Evolutionary conservation across 1,284 basidiomycete species (phyloP).

Genomic region (Malassezia slooffiae): DNA sequence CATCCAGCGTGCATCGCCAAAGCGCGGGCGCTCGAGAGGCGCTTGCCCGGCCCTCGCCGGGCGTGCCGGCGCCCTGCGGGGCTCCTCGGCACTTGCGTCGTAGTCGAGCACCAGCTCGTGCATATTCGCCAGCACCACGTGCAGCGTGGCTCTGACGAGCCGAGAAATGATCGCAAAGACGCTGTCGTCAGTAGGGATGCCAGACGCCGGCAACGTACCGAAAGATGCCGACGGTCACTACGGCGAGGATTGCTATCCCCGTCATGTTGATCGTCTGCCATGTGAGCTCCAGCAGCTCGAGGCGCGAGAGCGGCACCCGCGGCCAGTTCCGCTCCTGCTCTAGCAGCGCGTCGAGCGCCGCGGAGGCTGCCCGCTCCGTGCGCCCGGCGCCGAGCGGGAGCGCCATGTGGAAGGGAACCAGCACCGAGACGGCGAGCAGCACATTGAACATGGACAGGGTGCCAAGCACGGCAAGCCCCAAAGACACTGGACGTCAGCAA

Average conservation of each 20-base stretch:
- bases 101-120: neutral
- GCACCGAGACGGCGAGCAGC: neutral
- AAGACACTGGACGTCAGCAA: no score
- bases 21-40: neutral
- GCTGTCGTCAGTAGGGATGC: no score
- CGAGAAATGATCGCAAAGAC: neutral
- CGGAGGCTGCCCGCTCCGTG: no score
- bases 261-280: slow-evolving; percentile 3
- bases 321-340: no score
- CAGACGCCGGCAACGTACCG: slow-evolving; percentile 1
- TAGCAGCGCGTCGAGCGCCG: no score
- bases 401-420: slow-evolving; percentile 3
- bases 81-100: neutral
- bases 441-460: neutral
- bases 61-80: neutral
- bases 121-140: neutral
- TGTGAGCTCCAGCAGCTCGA: no score
- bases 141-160: neutral
- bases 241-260: slow-evolving; percentile 1
- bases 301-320: no score
- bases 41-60: neutral
- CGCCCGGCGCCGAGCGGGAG: slow-evolving; percentile 3
- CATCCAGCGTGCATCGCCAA: slow-evolving; percentile 2
- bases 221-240: no score
- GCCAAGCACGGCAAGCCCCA: slow-evolving; percentile 10